Conservation (phyloP, 768 basidiomycete genomes). For the Mycena capillaripes region DNA sequence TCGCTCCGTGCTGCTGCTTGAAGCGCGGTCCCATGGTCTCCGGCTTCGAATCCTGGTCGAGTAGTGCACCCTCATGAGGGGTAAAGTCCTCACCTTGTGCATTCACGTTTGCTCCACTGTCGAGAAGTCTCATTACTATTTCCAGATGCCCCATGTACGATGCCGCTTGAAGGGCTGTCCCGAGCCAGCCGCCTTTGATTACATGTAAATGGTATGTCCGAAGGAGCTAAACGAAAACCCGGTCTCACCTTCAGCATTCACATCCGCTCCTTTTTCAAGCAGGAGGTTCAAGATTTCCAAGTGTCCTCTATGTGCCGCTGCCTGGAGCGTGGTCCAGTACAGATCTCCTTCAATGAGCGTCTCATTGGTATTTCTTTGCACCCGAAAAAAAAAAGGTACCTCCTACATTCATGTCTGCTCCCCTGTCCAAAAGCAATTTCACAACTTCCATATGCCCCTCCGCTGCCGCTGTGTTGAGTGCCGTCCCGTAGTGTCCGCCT, state of each 20-base stretch:
- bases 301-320: neutral
- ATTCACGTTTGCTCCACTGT: neutral
- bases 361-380: no score
- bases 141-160: neutral
- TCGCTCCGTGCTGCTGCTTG: neutral
- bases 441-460: neutral
- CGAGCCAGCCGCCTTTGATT: neutral
- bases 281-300: neutral
- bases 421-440: neutral
- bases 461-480: neutral
- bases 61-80: no score
- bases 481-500: no score
- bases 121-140: neutral
- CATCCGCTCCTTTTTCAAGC: neutral
- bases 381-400: no score
- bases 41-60: neutral
- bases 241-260: neutral
- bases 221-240: neutral
- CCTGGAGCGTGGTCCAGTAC: neutral
- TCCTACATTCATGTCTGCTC: neutral
- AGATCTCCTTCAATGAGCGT: neutral
- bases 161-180: neutral
- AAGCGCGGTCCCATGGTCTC: neutral
- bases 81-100: neutral
- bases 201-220: neutral